phyloP scores from a whole-genome alignment of 2,329 filamentous ascomycete genomes.

The Botrytis aclada region DNA sequence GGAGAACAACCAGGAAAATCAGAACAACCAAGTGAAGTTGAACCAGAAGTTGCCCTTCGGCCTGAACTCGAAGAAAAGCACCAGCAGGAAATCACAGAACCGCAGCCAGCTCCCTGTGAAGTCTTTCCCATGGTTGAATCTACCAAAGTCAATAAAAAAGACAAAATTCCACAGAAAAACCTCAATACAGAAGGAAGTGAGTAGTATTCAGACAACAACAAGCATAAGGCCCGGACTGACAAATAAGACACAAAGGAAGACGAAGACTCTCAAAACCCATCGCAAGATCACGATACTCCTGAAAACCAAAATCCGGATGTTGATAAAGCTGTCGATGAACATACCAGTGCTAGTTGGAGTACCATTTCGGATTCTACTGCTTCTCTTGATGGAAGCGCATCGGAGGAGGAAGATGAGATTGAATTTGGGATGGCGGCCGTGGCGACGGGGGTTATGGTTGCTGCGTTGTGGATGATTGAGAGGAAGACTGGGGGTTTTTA shows the following conservation, averaged over 20 bases:
- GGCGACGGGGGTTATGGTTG: background rate
- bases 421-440: background rate
- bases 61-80: rapidly evolving
- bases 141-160: rapidly evolving
- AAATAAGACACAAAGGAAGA: background rate
- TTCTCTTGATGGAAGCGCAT: background rate
- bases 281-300: background rate
- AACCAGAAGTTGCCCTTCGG: rapidly evolving
- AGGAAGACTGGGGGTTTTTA: background rate
- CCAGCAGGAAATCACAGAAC: background rate
- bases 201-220: background rate
- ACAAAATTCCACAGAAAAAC: background rate
- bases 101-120: no score
- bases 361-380: background rate
- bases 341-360: background rate
- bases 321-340: rapidly evolving
- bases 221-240: no score
- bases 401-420: background rate
- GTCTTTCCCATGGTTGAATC: background rate
- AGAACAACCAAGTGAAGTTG: rapidly evolving
- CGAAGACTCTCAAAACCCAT: background rate
- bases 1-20: background rate
- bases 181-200: background rate
- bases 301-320: background rate
- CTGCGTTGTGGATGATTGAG: background rate